These are phyloP conservation scores for Saraca asoca DNA, from an alignment of 331 rosid species.

Conservation along the genomic window DNA sequence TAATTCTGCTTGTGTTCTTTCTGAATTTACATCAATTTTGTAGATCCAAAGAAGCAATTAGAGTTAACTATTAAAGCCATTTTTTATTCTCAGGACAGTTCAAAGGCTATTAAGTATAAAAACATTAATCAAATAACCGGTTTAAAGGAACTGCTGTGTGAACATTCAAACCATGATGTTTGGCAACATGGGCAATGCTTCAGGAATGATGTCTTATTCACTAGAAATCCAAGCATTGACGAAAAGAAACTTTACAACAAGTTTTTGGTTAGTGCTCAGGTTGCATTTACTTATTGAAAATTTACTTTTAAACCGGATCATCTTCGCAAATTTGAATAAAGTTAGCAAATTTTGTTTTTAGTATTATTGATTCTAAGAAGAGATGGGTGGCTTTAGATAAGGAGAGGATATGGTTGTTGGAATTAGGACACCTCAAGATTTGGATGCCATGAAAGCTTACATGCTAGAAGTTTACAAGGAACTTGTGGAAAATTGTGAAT, in stretches of 20 bases:
- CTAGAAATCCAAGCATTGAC: constrained; percentile 96
- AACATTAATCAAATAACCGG: constrained; percentile 86
- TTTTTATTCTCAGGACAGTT: constrained; percentile 96
- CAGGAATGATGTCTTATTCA: constrained; percentile 96
- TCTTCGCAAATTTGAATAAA: neutral
- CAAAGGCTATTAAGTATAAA: constrained; percentile 85
- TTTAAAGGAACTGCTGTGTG: constrained; percentile 93
- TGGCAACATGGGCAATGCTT: constrained; percentile 94
- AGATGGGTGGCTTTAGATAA: constrained; percentile 45
- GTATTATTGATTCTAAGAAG: constrained; percentile 20
- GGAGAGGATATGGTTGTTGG: constrained; percentile 99
- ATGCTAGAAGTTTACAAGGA: constrained; percentile 92
- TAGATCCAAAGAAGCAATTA: constrained; percentile 91
- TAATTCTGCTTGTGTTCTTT: constrained; percentile 6
- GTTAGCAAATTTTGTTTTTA: constrained; percentile 18
- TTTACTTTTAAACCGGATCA: constrained; percentile 14
- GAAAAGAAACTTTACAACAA: constrained; percentile 89
- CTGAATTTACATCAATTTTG: constrained; percentile 33
- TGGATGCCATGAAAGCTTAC: constrained; percentile 73
- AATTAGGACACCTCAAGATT: constrained; percentile 89
- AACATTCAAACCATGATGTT: constrained; percentile 94
- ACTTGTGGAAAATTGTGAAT: constrained; percentile 85
- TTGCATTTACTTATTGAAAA: constrained; percentile 36
- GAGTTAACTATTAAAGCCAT: constrained; percentile 81
- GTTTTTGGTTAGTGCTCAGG: constrained; percentile 95